These are phyloP conservation scores for Suillus hirtellus DNA, from an alignment of 768 basidiomycete species.

Conservation along the genomic window DNA sequence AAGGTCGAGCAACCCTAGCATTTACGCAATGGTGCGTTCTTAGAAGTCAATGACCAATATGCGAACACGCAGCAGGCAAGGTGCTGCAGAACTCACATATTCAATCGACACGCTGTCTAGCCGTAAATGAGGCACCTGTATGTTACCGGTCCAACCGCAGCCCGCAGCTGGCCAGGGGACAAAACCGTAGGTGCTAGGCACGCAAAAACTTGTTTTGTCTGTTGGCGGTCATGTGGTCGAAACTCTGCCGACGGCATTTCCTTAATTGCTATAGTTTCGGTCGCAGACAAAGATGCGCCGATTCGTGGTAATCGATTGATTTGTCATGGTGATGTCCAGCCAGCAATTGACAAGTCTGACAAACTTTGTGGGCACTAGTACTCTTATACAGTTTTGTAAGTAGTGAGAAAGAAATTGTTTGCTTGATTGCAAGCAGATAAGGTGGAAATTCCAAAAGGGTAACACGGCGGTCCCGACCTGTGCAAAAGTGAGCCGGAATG, in stretches of 20 bases:
- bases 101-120: constrained; percentile 66
- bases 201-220: constrained; percentile 23
- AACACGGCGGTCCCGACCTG: neutral
- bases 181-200: neutral
- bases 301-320: constrained; percentile 50
- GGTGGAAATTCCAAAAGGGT: no score
- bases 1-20: constrained; percentile 36
- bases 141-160: constrained; percentile 15
- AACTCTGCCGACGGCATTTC: constrained; percentile 17
- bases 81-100: constrained; percentile 36
- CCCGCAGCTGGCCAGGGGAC: constrained; percentile 6
- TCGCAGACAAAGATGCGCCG: constrained; percentile 52
- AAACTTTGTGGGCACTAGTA: neutral
- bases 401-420: neutral
- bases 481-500: no score
- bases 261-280: constrained; percentile 48
- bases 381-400: neutral
- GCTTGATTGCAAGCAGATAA: neutral
- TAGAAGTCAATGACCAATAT: neutral
- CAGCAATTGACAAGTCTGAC: constrained; percentile 49
- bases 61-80: neutral
- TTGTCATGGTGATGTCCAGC: constrained; percentile 47
- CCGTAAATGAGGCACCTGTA: constrained; percentile 53
- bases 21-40: constrained; percentile 47
- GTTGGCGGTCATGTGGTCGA: constrained; percentile 25